phyloP scores from a whole-genome alignment of 2,329 filamentous ascomycete genomes.

The Pseudogymnoascus sp. region DNA sequence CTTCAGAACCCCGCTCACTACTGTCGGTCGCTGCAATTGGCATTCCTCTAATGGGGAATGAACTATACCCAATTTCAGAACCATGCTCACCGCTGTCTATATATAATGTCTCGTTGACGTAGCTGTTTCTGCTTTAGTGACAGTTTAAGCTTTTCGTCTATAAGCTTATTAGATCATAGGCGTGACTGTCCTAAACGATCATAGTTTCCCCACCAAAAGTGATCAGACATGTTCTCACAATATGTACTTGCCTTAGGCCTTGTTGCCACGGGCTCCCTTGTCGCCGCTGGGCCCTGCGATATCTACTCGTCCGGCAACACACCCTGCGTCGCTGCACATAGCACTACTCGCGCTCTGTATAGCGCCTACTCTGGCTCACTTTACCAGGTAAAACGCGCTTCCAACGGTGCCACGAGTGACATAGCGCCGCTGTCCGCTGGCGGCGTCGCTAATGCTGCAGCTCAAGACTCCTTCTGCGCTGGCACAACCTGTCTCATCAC shows the following conservation, averaged over 20 bases:
- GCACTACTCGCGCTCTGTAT: slow-evolving; percentile 55
- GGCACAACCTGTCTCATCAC: slow-evolving; percentile 56
- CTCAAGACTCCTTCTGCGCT: slow-evolving; percentile 55
- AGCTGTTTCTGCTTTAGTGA: too few species aligned
- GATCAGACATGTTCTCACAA: slow-evolving; percentile 13
- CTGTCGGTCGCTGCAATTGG: too few species aligned
- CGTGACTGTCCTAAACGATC: not conserved
- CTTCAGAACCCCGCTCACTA: too few species aligned
- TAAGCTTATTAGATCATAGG: not conserved
- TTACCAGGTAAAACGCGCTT: slow-evolving; percentile 50
- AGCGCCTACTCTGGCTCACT: slow-evolving; percentile 42
- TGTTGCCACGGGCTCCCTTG: slow-evolving; percentile 29
- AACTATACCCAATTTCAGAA: too few species aligned
- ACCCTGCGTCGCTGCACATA: slow-evolving; percentile 54
- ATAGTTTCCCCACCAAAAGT: slow-evolving; percentile 12
- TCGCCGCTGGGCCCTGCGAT: slow-evolving; percentile 49
- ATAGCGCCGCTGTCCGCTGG: slow-evolving; percentile 44
- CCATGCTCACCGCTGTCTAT: too few species aligned
- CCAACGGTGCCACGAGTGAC: slow-evolving; percentile 26
- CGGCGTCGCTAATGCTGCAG: slow-evolving; percentile 53
- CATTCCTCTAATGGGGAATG: too few species aligned
- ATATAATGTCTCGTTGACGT: too few species aligned
- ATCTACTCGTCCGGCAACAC: slow-evolving; percentile 49
- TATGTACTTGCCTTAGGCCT: slow-evolving; percentile 26
- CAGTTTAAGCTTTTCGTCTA: slow-evolving; percentile 9